A percentile compares a stretch with the other conserved stretches of the same genome.
Conservation (phyloP, 2,329 filamentous ascomycete species). For the Coleophoma crateriformis region DNA sequence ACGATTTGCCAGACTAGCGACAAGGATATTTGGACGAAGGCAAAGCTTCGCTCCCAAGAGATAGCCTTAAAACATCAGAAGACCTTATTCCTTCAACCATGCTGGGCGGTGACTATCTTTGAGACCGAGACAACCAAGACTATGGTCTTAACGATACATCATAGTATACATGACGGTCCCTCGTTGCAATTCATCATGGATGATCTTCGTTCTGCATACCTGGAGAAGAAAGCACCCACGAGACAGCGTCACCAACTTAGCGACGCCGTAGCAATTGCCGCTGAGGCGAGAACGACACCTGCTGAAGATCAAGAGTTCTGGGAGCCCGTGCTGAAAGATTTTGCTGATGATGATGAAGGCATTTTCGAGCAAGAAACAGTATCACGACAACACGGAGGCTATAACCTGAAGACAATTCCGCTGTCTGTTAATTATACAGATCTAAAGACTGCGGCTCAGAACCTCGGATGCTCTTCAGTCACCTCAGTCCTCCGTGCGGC, state of each 20-base stretch:
- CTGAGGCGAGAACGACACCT: conserved; percentile 10
- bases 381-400: neutral
- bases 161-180: conserved; percentile 27
- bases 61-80: conserved; percentile 22
- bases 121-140: conserved; percentile 11
- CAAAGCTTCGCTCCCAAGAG: conserved; percentile 14
- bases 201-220: conserved; percentile 22
- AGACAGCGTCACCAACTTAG: conserved; percentile 20
- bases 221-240: conserved; percentile 7
- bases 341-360: conserved; percentile 16
- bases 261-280: conserved; percentile 21
- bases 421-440: neutral
- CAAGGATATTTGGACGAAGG: conserved; percentile 8
- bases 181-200: conserved; percentile 24
- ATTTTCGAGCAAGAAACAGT: conserved; percentile 4
- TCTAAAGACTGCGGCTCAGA: conserved; percentile 14
- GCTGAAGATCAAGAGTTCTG: conserved; percentile 19
- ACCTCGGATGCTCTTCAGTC: conserved; percentile 21
- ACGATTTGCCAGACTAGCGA: neutral
- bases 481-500: conserved; percentile 23
- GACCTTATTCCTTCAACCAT: conserved; percentile 22
- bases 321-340: conserved; percentile 18
- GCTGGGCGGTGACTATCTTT: conserved; percentile 28
- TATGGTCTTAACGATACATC: conserved; percentile 29
- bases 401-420: neutral